Base-by-base conservation (phyloP, 345 rosid genomes). In the Aquilaria malaccensis region DNA sequence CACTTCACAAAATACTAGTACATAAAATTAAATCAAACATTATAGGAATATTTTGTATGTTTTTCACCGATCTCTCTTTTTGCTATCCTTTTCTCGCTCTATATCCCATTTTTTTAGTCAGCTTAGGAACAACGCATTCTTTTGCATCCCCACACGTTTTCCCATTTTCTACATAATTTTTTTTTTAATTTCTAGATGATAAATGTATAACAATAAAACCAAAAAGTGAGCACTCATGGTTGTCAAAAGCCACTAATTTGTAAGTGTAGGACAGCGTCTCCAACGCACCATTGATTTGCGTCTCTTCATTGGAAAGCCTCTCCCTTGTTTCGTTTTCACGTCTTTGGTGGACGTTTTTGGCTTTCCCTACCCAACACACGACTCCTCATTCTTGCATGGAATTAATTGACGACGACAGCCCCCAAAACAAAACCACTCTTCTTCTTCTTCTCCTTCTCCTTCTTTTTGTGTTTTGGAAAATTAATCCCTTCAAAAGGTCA, bases 101-200 rank as follows among this genome's bases (percentile, higher is more conserved):
- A 37, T 37, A 37, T 71, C 62, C 65, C 70, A 70, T 61, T 68
- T 71, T 52, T 58, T 62, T 77, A 73, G 80, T 81, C 86, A 73
- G 96, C 96, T 82, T 88, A 79, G 60, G 75, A 76, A 81, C 87
- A 79, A 88, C 90, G 96, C 96, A 63, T 80, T 78, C 85, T 59
- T 69, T 73, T 37, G 55, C 67, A 54, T 60, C 79, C 89, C 88
- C 43, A 73, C 85, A 70, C 62, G 70, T 64, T 32, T 72, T 56
- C 37, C 58, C 12, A 14, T 7, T 31, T 48, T 61, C 2, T 55
- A 15, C 14, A 13, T 13, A 14, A 13, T 41, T 37, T 0, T 32
- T 4, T 9, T 4, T 2, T 46, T 15, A 45, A 31, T 63, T n/a
- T 59, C 48, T 41, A 58, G 45, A 43, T 22, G 22, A 22, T 22